Conservation (phyloP, 495 filamentous ascomycete species). For the Penicillium cataractarum region DNA sequence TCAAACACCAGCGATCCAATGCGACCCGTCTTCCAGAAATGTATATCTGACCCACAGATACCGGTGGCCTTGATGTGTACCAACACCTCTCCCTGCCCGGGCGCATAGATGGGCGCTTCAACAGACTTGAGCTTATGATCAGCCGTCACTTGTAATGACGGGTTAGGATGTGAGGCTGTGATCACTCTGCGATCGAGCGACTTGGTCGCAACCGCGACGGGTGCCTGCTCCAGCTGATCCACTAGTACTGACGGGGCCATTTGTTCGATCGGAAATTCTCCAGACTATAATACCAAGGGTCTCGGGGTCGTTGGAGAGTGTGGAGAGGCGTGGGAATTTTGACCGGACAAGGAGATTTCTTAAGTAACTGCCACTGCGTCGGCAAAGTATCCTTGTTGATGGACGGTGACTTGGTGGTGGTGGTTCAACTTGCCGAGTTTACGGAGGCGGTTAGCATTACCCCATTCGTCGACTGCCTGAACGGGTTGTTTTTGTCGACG, state of each 20-base stretch:
- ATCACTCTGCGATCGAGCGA: slow-evolving; percentile 13
- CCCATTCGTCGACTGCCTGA: slow-evolving; percentile 14
- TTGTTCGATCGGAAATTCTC: neutral
- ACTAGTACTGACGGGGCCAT: slow-evolving; percentile 25
- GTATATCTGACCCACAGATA: slow-evolving; percentile 66
- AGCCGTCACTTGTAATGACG: slow-evolving; percentile 58
- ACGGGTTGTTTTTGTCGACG: slow-evolving; percentile 18
- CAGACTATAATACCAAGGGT: neutral
- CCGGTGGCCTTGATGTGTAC: slow-evolving; percentile 57
- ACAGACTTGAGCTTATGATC: slow-evolving; percentile 56
- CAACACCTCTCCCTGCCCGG: slow-evolving; percentile 49
- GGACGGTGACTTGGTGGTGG: neutral
- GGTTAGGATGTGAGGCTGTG: slow-evolving; percentile 47
- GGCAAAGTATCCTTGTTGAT: slow-evolving; percentile 9
- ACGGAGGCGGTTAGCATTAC: slow-evolving; percentile 11
- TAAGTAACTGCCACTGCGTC: slow-evolving; percentile 9
- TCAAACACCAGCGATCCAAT: slow-evolving; percentile 73
- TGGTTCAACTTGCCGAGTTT: slow-evolving; percentile 5
- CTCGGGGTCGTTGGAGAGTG: neutral
- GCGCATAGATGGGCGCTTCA: slow-evolving; percentile 54
- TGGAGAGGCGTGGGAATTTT: slow-evolving; percentile 6
- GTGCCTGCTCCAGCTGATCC: slow-evolving; percentile 14
- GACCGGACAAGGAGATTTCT: slow-evolving; percentile 6
- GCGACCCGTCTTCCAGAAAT: slow-evolving; percentile 78
- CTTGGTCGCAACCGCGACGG: slow-evolving; percentile 12